Base-by-base conservation (phyloP, 441 rosid species). In the Pelargonium cotyledonis region DNA sequence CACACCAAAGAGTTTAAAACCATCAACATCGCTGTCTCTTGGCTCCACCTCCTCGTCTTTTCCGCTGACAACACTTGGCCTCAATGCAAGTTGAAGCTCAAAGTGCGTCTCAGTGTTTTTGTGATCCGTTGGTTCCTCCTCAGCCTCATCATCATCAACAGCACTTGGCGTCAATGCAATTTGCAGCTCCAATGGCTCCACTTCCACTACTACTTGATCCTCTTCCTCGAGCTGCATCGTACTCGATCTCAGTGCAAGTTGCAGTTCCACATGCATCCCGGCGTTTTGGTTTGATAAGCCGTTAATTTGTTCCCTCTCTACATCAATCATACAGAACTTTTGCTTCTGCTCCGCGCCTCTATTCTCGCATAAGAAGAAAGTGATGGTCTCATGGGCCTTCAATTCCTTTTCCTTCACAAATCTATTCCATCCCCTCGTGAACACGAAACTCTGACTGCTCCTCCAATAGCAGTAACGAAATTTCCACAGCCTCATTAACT, bases 381-480 rank as follows among this genome's bases (percentile, higher is more conserved):
- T 60, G 40, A 86, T 63, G 16, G 66, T 73, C 61, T 85, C 94
- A 0, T 64, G 76, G 0, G 84, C 80, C 70, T 75, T 77, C 78
- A 86, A 61, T 14, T 68, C 58, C 29, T 84, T 81, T 61, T 84
- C 87, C 79, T 68, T 85, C 40, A 84, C 85, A 29, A 85, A 88
- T 61, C 75, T 66, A 38, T 76, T 86, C 91, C 95, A 86, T 3
- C 95, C 95, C 77, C 84, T 80, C 0, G 87, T 84, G 79, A 88
- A 85, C 18, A 86, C 89, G 15, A 77, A 86, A 71, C 88, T 86
- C 70, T 80, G 82, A 67, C 89, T 86, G 73, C 89, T 86, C 65
- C 57, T 75, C 91, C 95, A 85, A 47, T 85, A 86, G 66, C 89
- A 88, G 44, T 82, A 88, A 21, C 91, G 79, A 44, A 88, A 86